These are phyloP conservation scores for Mucuna pruriens DNA, from an alignment of 306 rosid genomes.

Conservation along the genomic window DNA sequence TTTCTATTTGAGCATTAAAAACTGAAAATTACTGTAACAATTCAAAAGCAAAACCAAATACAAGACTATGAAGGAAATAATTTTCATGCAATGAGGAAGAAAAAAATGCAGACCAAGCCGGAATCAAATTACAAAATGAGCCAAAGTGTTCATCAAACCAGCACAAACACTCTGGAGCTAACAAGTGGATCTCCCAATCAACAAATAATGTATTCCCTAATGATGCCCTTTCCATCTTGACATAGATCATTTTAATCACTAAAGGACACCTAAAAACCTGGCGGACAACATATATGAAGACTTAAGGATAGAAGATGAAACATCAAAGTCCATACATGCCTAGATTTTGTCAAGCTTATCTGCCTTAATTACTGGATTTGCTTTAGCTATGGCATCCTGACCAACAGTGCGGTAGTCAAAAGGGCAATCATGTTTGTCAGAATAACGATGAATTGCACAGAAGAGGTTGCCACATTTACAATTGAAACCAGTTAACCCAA, in stretches of 20 bases:
- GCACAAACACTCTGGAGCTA: slow-evolving; percentile 56
- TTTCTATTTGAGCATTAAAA: slow-evolving; percentile 2
- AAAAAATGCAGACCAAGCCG: slow-evolving; percentile 53
- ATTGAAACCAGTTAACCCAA: slow-evolving; percentile 78
- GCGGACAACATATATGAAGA: slow-evolving; percentile 43
- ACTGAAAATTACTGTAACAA: slow-evolving; percentile 1
- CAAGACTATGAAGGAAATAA: neutral
- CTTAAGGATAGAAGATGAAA: slow-evolving; percentile 47
- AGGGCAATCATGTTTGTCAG: slow-evolving; percentile 71
- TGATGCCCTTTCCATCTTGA: slow-evolving; percentile 49
- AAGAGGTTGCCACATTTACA: slow-evolving; percentile 77
- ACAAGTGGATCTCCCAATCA: slow-evolving; percentile 49
- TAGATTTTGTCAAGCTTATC: slow-evolving; percentile 82
- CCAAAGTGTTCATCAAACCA: slow-evolving; percentile 56
- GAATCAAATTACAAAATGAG: slow-evolving; percentile 52
- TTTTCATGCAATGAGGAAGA: slow-evolving; percentile 26
- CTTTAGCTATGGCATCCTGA: slow-evolving; percentile 74
- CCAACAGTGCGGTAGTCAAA: slow-evolving; percentile 66
- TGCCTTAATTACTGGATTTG: slow-evolving; percentile 80
- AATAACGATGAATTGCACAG: slow-evolving; percentile 70
- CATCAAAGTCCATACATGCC: slow-evolving; percentile 44
- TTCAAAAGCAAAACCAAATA: slow-evolving; percentile 16
- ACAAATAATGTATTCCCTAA: slow-evolving; percentile 53
- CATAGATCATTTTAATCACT: slow-evolving; percentile 40
- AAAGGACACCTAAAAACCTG: slow-evolving; percentile 55